phyloP scores from a whole-genome alignment of 2,329 filamentous ascomycete genomes.

The Pyrenochaeta sp. region DNA sequence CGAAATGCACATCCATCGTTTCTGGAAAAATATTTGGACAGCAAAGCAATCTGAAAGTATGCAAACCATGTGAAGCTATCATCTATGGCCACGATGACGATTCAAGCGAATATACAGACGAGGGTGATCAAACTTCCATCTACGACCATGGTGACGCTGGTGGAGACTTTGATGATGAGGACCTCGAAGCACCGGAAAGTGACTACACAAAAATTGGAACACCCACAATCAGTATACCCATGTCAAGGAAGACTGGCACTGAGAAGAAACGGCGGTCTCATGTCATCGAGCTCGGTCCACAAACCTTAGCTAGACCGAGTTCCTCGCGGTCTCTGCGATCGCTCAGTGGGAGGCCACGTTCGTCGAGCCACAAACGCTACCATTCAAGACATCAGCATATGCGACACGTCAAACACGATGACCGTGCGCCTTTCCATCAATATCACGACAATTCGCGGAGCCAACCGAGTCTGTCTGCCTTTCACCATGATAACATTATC shows the following conservation, averaged over 20 bases:
- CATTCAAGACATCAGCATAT: constrained; percentile 88
- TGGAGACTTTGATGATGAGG: constrained; percentile 30
- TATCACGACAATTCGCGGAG: constrained; percentile 73
- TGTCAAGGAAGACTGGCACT: constrained; percentile 72
- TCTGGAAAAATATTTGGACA: constrained; percentile 88
- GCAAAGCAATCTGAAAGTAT: constrained; percentile 83
- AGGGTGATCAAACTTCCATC: constrained; percentile 72
- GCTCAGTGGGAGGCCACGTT: constrained; percentile 74
- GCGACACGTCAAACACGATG: constrained; percentile 79
- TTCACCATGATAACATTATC: constrained; percentile 98
- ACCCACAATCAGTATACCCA: constrained; percentile 72
- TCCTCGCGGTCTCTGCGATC: constrained; percentile 91
- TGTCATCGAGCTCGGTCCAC: constrained; percentile 84
- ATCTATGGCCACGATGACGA: constrained; percentile 91
- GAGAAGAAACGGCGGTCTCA: constrained; percentile 85
- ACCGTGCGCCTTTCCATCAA: constrained; percentile 87
- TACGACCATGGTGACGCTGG: constrained; percentile 44
- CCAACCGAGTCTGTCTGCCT: constrained; percentile 80
- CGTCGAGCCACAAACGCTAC: constrained; percentile 80
- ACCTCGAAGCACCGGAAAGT: constrained; percentile 39
- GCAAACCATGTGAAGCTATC: constrained; percentile 89
- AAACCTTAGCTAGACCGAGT: constrained; percentile 82
- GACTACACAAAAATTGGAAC: constrained; percentile 58
- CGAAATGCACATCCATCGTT: constrained; percentile 93
- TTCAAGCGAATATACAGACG: constrained; percentile 89